Evolutionary conservation across 352 stramenopile genomes (phyloP).

Genomic region (Globisporangium apiculatum): DNA sequence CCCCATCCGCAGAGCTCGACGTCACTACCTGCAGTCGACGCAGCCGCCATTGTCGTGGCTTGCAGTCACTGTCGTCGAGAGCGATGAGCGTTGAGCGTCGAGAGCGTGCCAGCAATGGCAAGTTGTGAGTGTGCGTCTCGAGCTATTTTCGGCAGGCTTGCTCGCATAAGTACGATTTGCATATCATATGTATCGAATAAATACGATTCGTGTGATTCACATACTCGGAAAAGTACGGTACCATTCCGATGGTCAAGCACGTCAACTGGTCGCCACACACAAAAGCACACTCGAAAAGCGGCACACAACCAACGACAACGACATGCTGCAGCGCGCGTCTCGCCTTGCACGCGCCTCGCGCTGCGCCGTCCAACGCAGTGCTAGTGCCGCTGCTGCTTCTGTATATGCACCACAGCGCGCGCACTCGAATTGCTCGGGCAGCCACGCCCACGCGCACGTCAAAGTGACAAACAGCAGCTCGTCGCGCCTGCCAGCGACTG

Average conservation of each 20-base stretch:
- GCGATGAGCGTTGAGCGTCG: too few relatives aligned
- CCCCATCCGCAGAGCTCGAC: constrained; percentile 26
- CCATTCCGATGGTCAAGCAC: constrained; percentile 6
- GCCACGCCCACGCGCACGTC: constrained; percentile 21
- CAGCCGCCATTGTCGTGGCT: neutral
- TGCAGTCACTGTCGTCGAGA: too few relatives aligned
- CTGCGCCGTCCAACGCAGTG: neutral
- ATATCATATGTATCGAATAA: too few relatives aligned
- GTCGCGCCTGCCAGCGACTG: constrained; percentile 32
- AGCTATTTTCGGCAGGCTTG: neutral
- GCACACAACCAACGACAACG: neutral
- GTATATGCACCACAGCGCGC: constrained; percentile 4
- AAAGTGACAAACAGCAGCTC: constrained; percentile 19
- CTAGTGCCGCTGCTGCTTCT: neutral
- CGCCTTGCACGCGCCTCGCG: constrained; percentile 1
- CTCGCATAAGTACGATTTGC: neutral
- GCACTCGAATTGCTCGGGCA: constrained; percentile 25
- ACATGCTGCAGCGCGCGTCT: constrained; percentile 11
- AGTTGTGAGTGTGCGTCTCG: neutral
- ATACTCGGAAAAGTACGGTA: too few relatives aligned
- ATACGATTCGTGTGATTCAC: too few relatives aligned
- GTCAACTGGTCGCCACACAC: neutral
- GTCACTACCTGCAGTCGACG: neutral
- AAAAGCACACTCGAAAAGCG: neutral
- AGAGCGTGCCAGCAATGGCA: too few relatives aligned